Evolutionary conservation across 2,329 filamentous ascomycete genomes (phyloP).

Genomic region (Penicillium sp.): DNA sequence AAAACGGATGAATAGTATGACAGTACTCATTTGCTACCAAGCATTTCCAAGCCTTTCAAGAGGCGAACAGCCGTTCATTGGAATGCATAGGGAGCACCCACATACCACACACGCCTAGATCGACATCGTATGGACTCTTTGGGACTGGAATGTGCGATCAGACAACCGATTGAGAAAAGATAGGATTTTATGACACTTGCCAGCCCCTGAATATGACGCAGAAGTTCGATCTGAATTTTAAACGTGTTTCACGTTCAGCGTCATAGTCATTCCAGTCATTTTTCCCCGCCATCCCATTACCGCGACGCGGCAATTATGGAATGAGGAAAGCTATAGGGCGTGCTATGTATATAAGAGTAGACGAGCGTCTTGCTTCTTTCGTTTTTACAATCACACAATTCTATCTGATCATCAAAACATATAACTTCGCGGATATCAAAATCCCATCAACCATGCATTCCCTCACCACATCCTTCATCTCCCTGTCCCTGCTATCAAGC

Average conservation of each 20-base stretch:
- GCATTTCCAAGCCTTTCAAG: constrained; percentile 12
- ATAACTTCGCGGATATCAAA: neutral
- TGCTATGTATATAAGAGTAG: constrained; percentile 9
- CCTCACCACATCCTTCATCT: constrained; percentile 11
- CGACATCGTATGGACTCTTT: constrained; percentile 5
- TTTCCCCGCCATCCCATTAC: constrained; percentile 23
- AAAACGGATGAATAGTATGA: neutral
- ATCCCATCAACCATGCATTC: constrained; percentile 17
- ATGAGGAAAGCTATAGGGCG: neutral
- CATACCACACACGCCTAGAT: constrained; percentile 22
- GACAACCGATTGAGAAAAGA: constrained; percentile 6
- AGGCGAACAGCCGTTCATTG: constrained; percentile 15
- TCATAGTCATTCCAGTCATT: constrained; percentile 20
- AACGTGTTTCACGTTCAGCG: constrained; percentile 16
- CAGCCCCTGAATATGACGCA: constrained; percentile 24
- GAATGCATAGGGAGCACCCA: constrained; percentile 18
- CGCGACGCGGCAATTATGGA: constrained; percentile 2
- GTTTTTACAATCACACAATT: neutral
- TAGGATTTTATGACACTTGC: constrained; percentile 2
- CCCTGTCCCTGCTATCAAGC: constrained; percentile 23
- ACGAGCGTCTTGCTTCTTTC: neutral
- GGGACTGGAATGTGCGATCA: constrained; percentile 21
- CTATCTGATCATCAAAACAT: neutral
- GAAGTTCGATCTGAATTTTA: constrained; percentile 7
- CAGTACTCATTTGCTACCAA: neutral